phyloP scores from a whole-genome alignment of 306 rosid genomes.

The Hippophae tibetana region DNA sequence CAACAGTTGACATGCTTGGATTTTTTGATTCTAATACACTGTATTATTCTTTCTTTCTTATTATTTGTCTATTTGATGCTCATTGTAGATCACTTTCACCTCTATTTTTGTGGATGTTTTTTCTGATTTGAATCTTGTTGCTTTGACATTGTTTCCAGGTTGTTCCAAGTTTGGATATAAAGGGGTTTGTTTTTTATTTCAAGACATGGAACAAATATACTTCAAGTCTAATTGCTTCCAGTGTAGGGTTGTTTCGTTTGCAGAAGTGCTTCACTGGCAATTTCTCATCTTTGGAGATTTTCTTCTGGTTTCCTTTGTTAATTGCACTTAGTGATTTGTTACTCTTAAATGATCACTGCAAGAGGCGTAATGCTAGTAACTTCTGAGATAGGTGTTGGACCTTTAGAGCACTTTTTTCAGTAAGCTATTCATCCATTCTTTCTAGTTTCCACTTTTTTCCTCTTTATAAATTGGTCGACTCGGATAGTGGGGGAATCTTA shows the following conservation, averaged over 20 bases:
- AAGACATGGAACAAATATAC: slow-evolving; percentile 71
- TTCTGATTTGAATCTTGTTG: not conserved
- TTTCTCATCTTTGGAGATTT: slow-evolving; percentile 74
- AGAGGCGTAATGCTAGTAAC: slow-evolving; percentile 70
- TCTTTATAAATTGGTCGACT: not conserved
- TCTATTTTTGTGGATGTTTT: not conserved
- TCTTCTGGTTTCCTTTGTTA: slow-evolving; percentile 94
- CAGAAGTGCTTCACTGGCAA: slow-evolving; percentile 99
- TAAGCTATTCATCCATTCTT: slow-evolving; percentile 27
- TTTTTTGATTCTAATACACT: no score
- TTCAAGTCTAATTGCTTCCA: slow-evolving; percentile 73
- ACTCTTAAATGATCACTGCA: slow-evolving; percentile 60
- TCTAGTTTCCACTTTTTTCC: not conserved
- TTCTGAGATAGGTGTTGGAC: slow-evolving; percentile 81
- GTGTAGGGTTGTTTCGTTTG: slow-evolving; percentile 70
- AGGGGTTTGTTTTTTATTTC: slow-evolving; percentile 27
- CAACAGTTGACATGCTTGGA: no score
- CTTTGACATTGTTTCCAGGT: slow-evolving; percentile 28
- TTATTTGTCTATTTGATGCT: no score
- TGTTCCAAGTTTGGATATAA: slow-evolving; percentile 43
- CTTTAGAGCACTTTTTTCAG: slow-evolving; percentile 67
- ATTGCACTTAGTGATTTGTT: slow-evolving; percentile 86
- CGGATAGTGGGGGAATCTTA: not conserved
- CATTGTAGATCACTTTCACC: no score
- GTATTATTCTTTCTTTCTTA: no score